Conservation (phyloP, 208 protist genomes). For the Leishmania aethiopica region DNA sequence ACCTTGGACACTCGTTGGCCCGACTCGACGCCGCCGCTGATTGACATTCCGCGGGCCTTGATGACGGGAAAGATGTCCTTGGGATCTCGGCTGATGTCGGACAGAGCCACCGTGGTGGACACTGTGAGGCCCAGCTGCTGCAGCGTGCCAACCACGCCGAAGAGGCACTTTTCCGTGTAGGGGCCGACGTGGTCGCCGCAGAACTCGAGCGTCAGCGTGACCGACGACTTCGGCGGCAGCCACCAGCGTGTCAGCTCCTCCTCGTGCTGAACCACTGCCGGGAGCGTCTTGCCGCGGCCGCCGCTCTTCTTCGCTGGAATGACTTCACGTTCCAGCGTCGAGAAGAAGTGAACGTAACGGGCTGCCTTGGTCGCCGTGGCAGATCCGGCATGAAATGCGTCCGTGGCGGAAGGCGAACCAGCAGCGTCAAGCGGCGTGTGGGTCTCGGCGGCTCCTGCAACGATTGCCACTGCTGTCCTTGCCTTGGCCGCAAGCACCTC, state of each 20-base stretch:
- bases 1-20: slow-evolving; percentile 47
- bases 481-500: not conserved
- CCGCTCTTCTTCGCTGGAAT: slow-evolving; percentile 40
- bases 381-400: not conserved
- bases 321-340: slow-evolving; percentile 67
- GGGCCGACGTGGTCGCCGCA: slow-evolving; percentile 59
- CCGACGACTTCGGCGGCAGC: slow-evolving; percentile 63
- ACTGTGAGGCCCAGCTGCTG: slow-evolving; percentile 66
- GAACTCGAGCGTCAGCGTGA: slow-evolving; percentile 82
- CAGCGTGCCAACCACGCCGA: slow-evolving; percentile 80
- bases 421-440: not conserved
- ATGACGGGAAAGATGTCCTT: slow-evolving; percentile 83
- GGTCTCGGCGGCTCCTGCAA: not conserved
- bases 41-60: slow-evolving; percentile 33
- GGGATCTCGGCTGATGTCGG: slow-evolving; percentile 88
- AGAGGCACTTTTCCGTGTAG: slow-evolving; percentile 48
- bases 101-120: slow-evolving; percentile 57
- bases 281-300: slow-evolving; percentile 32
- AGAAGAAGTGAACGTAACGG: slow-evolving; percentile 78
- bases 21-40: not conserved
- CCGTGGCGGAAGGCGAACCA: not conserved
- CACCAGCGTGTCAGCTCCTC: slow-evolving; percentile 88
- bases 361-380: not conserved
- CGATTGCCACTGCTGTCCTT: not conserved
- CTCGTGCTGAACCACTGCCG: slow-evolving; percentile 29